Percentiles rank a stretch among this genome's conserved stretches.
These are phyloP conservation scores for Russula sp. DNA, from an alignment of 768 basidiomycete genomes.

Conservation along the genomic window DNA sequence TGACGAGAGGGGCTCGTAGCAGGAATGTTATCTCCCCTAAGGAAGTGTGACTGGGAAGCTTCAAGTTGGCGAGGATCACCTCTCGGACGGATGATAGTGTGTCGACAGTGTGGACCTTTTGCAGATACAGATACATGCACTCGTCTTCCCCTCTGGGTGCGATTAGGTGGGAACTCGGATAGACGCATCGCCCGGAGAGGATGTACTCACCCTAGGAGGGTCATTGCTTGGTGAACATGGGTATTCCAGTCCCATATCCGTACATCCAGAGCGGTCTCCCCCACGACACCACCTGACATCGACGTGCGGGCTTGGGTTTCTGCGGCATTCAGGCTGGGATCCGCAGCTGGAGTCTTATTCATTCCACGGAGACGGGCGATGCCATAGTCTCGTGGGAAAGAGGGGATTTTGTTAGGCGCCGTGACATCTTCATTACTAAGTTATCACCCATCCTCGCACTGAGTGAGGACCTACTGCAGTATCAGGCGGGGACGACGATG, in stretches of 20 bases:
- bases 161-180: not conserved
- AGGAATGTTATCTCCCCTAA: not conserved
- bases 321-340: not conserved
- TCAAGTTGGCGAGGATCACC: not conserved
- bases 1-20: not conserved
- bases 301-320: not conserved
- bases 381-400: slow-evolving; percentile 3
- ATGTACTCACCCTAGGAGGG: not conserved
- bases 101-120: slow-evolving; percentile 10
- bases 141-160: not conserved
- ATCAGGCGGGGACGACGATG: not conserved
- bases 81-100: not conserved
- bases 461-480: too few species aligned
- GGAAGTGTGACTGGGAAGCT: not conserved
- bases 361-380: not conserved
- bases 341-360: not conserved
- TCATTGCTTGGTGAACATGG: not conserved
- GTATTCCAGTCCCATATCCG: slow-evolving; percentile 17
- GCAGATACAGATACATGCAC: not conserved
- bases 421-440: not conserved
- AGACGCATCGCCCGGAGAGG: not conserved
- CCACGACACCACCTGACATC: not conserved
- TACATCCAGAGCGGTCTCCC: not conserved
- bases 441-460: too few species aligned
- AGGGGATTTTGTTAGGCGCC: not conserved